These are phyloP conservation scores for Cicer yamashitae DNA, from an alignment of 306 rosid genomes.

Conservation along the genomic window DNA sequence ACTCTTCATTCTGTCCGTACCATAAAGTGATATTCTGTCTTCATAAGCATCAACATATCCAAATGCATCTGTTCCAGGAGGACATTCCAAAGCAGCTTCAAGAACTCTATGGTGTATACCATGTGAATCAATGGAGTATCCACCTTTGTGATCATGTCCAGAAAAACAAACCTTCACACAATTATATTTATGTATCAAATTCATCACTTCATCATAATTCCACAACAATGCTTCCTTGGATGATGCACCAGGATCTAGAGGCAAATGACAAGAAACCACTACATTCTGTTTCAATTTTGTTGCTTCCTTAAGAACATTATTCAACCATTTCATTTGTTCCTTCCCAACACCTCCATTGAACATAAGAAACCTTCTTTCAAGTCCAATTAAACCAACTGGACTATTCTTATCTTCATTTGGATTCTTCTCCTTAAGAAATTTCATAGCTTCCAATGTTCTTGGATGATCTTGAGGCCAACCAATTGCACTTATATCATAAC, in stretches of 20 bases:
- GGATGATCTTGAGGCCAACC: conserved; percentile 93
- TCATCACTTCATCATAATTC: conserved; percentile 85
- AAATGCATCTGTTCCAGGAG: conserved; percentile 74
- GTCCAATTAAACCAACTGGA: conserved; percentile 70
- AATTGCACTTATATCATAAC: conserved; percentile 83
- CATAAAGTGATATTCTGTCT: conserved; percentile 68
- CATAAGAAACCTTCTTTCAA: conserved; percentile 84
- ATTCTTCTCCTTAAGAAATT: conserved; percentile 68
- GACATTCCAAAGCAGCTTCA: conserved; percentile 95
- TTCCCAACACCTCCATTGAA: conserved; percentile 92
- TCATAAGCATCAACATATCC: conserved; percentile 75
- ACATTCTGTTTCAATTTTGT: conserved; percentile 72
- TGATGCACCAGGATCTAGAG: conserved; percentile 74
- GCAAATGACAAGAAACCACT: conserved; percentile 80
- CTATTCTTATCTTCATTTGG: conserved; percentile 86
- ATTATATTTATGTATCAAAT: conserved; percentile 65
- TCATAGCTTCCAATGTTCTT: conserved; percentile 62
- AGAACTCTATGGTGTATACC: conserved; percentile 88
- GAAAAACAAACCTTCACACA: conserved; percentile 84
- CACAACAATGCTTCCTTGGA: conserved; percentile 71
- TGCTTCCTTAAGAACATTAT: conserved; percentile 67
- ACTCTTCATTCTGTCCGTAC: conserved; percentile 69
- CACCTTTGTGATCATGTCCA: conserved; percentile 93
- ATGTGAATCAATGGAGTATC: conserved; percentile 73
- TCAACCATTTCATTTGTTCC: conserved; percentile 86